Evolutionary conservation across 805 yeast species (phyloP).

Genomic region (Saccharomyces kudriavzevii): DNA sequence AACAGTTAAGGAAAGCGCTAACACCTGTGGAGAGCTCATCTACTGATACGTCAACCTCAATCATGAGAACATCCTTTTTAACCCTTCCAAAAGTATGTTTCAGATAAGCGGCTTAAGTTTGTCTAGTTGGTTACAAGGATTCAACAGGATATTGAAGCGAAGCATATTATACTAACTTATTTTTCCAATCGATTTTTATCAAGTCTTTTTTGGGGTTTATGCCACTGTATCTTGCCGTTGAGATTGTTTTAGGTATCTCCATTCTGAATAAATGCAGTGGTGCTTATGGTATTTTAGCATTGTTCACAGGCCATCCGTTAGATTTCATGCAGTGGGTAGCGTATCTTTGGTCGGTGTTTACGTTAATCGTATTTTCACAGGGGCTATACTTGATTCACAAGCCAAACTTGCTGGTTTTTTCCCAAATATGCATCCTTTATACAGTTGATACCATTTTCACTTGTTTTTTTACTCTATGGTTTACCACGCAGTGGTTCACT

Average conservation of each 20-base stretch:
- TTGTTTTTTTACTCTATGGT: slow-evolving; percentile 61
- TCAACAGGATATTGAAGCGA: not conserved
- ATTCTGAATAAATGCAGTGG: slow-evolving; percentile 86
- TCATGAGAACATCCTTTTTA: not conserved
- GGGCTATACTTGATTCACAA: slow-evolving; percentile 46
- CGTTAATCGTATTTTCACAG: slow-evolving; percentile 55
- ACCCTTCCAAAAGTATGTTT: not conserved
- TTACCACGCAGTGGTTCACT: slow-evolving; percentile 68
- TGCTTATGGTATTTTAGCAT: slow-evolving; percentile 72
- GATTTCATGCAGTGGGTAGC: slow-evolving; percentile 75
- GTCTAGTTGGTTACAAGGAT: not conserved
- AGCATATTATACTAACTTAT: not conserved
- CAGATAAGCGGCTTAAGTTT: not conserved
- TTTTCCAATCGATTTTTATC: slow-evolving; percentile 2
- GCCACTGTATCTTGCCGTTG: slow-evolving; percentile 85
- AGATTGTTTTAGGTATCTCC: slow-evolving; percentile 64
- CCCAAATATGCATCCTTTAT: slow-evolving; percentile 58
- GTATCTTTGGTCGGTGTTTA: slow-evolving; percentile 55
- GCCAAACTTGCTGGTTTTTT: slow-evolving; percentile 52
- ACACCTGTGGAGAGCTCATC: not conserved
- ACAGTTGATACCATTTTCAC: slow-evolving; percentile 60
- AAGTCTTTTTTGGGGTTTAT: slow-evolving; percentile 60
- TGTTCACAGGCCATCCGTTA: slow-evolving; percentile 84
- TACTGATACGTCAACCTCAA: not conserved
- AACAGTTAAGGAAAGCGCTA: not conserved